phyloP scores from a whole-genome alignment of 164 flowering plant genomes.

The Houttuynia cordata region DNA sequence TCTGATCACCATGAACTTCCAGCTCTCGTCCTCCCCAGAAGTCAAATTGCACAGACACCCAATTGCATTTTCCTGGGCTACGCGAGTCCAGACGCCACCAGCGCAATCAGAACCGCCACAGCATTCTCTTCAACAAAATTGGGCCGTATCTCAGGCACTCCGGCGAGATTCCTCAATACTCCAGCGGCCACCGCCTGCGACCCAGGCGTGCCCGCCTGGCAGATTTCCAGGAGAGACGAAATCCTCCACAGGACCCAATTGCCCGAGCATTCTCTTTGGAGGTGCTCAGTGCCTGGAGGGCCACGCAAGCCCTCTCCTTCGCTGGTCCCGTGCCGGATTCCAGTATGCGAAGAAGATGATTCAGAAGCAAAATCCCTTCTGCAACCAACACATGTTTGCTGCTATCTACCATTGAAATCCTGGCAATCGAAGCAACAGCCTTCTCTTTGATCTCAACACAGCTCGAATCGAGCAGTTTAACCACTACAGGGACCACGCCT shows the following conservation, averaged over 20 bases:
- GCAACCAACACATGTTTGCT: slow-evolving; percentile 54
- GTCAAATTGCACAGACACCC: slow-evolving; percentile 66
- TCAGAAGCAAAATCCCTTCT: slow-evolving; percentile 63
- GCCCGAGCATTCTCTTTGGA: slow-evolving; percentile 78
- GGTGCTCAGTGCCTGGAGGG: slow-evolving; percentile 50
- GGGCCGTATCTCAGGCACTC: slow-evolving; percentile 40
- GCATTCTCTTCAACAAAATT: slow-evolving; percentile 69
- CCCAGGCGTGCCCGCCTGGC: slow-evolving; percentile 61
- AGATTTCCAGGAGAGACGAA: slow-evolving; percentile 66
- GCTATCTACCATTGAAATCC: slow-evolving; percentile 64
- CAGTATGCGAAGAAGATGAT: slow-evolving; percentile 59
- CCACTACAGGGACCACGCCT: slow-evolving; percentile 71
- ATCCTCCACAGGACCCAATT: slow-evolving; percentile 67
- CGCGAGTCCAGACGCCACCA: slow-evolving; percentile 45
- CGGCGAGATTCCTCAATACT: slow-evolving; percentile 64
- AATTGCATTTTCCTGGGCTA: slow-evolving; percentile 65
- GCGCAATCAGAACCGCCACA: slow-evolving; percentile 33
- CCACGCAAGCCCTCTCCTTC: slow-evolving; percentile 65
- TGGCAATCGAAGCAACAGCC: slow-evolving; percentile 55
- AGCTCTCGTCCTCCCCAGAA: slow-evolving; percentile 22
- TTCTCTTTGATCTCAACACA: slow-evolving; percentile 58
- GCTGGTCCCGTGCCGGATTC: slow-evolving; percentile 81
- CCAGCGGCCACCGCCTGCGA: slow-evolving; percentile 76
- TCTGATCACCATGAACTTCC: slow-evolving; percentile 48
- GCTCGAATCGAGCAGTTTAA: slow-evolving; percentile 49